A percentile compares a stretch with the other conserved stretches of the same genome.
These are phyloP conservation scores for Globisporangium solare DNA, from an alignment of 352 stramenopile genomes.

Conservation along the genomic window DNA sequence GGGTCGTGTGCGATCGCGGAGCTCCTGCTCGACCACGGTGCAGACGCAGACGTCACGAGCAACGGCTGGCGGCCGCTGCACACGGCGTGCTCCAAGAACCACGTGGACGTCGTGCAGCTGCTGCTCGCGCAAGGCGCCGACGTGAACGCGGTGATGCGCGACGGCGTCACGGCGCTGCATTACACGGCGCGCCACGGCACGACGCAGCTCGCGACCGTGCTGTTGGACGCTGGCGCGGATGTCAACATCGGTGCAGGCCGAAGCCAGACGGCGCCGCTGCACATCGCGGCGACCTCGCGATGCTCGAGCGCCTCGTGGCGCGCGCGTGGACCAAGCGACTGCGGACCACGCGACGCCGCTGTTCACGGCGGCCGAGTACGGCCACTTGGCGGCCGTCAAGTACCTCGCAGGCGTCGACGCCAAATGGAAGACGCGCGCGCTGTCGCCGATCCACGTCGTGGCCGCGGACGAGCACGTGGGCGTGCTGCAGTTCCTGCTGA, in stretches of 20 bases:
- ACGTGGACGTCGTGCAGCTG: conserved; percentile 3
- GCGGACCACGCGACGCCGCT: conserved; percentile 2
- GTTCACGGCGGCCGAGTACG: conserved; percentile 14
- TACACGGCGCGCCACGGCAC: conserved; percentile 5
- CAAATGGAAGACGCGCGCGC: conserved; percentile 5
- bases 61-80: conserved; percentile 13
- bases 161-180: conserved; percentile 6
- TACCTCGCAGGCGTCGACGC: conserved; percentile 3
- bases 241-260: conserved; percentile 1
- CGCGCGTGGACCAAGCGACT: not conserved
- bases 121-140: conserved; percentile 5
- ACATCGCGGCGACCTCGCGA: conserved; percentile 7
- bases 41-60: conserved; percentile 4
- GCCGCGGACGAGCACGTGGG: conserved; percentile 9
- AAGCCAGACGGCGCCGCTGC: conserved; percentile 8
- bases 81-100: conserved; percentile 6
- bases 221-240: conserved; percentile 1
- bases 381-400: conserved; percentile 7
- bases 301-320: conserved; percentile 12
- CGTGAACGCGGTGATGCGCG: conserved; percentile 5
- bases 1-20: not conserved
- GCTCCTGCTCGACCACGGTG: conserved; percentile 8
- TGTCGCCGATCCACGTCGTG: conserved; percentile 8
- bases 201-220: not conserved
- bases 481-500: conserved; percentile 5